Evolutionary conservation across 2,329 filamentous ascomycete genomes (phyloP).

Genomic region (Monosporascus ibericus): DNA sequence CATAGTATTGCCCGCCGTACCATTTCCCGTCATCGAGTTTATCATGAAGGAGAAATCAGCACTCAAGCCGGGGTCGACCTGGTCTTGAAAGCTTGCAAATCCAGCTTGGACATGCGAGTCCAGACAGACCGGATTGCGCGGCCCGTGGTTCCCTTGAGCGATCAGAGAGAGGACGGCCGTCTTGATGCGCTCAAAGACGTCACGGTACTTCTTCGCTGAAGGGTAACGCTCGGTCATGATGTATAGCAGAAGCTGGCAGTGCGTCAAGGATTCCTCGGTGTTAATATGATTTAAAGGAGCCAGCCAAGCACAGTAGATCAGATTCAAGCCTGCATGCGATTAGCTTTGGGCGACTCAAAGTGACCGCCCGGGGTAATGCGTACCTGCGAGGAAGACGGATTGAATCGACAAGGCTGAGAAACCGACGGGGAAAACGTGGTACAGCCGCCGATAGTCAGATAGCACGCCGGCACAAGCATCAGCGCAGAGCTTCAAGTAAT

Average conservation of each 20-base stretch:
- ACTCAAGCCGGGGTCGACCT: slow-evolving; percentile 17
- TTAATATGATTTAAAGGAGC: slow-evolving; percentile 17
- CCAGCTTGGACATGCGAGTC: slow-evolving; percentile 19
- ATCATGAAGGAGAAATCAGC: slow-evolving; percentile 25
- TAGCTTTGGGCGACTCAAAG: not conserved
- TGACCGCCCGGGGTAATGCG: not conserved
- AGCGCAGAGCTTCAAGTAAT: slow-evolving; percentile 20
- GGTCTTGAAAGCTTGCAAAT: slow-evolving; percentile 13
- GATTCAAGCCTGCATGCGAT: slow-evolving; percentile 16
- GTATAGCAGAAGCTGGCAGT: slow-evolving; percentile 25
- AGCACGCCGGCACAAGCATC: slow-evolving; percentile 23
- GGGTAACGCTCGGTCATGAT: slow-evolving; percentile 27
- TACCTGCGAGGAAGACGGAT: slow-evolving; percentile 24
- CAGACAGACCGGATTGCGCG: slow-evolving; percentile 20
- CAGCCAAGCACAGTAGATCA: slow-evolving; percentile 25
- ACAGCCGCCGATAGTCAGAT: slow-evolving; percentile 19
- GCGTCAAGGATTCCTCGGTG: slow-evolving; percentile 19
- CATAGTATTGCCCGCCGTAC: not conserved
- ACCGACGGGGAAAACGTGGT: slow-evolving; percentile 24
- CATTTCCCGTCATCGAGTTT: slow-evolving; percentile 23
- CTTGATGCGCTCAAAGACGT: slow-evolving; percentile 27
- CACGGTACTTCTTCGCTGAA: slow-evolving; percentile 25
- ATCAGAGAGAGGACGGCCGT: slow-evolving; percentile 19
- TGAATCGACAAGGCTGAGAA: slow-evolving; percentile 26
- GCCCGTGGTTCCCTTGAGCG: slow-evolving; percentile 22